Evolutionary conservation across 352 stramenopile genomes (phyloP), one percentile per base, ranked within the genome.

Genomic region (Globisporangium paddicum): DNA sequence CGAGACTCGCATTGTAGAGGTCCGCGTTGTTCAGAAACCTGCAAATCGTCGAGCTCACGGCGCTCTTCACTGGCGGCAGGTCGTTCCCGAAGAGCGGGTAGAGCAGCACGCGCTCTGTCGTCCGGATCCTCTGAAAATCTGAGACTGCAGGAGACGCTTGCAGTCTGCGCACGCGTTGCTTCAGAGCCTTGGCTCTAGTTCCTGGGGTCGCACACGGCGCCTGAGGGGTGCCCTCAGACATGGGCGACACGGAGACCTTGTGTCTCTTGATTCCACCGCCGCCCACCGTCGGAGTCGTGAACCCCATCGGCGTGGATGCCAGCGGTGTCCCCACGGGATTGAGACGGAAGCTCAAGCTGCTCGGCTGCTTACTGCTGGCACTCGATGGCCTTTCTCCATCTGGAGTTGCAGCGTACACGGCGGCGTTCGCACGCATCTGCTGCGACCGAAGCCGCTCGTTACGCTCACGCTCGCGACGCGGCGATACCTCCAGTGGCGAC

Each of bases 1-100:
- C 83, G n/a, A 95, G 72, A 38, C 82, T 93, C 9, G 82, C 82
- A 58, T 93, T 93, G 66, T 95, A 89, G 42, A 95, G 46, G 28
- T 93, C 86, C 0, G 74, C 71, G 45, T 89, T 90, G 5, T 76
- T 82, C 47, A 95, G 76, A 51, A 77, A 93, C 30, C 74, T 62
- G 60, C 90, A 86, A 55, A 95, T 90, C 21, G 63, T 46, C 0
- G 80, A 71, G 30, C 75, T 87, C 42, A 90, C 74, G 11, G 68
- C 67, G 49, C 60, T 80, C 44, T 89, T 77, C 54, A 95, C 59
- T 0, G 86, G 86, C 59, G 80, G 77, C 26, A 87, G 46, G 4
- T 66, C 60, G 9, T 64, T 30, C 26, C 86, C 86, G 69, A 95
- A 95, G 11, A 95, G 66, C 19, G 86, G 86, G 26, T 90, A 66